Evolutionary conservation across 495 filamentous ascomycete species (phyloP).

Genomic region (Schizothecium vesticola): DNA sequence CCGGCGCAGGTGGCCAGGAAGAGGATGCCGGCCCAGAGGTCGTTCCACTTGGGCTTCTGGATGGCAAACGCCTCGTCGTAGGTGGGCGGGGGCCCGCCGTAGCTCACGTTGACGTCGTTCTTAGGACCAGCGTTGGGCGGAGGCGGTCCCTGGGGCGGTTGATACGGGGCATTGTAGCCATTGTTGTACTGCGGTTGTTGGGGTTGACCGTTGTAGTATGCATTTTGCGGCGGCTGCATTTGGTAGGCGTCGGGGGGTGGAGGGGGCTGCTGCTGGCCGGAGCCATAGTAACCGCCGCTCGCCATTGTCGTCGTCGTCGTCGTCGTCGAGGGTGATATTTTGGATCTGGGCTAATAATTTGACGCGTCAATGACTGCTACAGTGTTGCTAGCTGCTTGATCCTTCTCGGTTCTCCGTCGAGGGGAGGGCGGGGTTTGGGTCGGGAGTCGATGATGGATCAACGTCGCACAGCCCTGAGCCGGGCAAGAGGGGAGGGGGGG

Average conservation of each 20-base stretch:
- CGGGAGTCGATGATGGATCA: neutral
- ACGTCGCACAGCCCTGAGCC: neutral
- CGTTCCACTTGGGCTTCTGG: constrained; percentile 79
- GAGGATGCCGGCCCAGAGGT: constrained; percentile 81
- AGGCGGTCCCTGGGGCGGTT: constrained; percentile 16
- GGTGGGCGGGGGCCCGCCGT: constrained; percentile 35
- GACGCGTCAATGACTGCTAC: neutral
- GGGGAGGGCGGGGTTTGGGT: neutral
- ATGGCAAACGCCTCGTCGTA: constrained; percentile 73
- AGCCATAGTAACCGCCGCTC: constrained; percentile 20
- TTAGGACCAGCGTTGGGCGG: neutral
- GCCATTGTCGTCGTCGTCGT: constrained; percentile 13
- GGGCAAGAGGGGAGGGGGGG: neutral
- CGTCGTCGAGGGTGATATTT: neutral
- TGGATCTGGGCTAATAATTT: neutral
- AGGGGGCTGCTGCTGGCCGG: constrained; percentile 14
- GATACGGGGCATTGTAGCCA: neutral
- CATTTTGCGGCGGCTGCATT: constrained; percentile 20
- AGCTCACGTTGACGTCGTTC: constrained; percentile 6
- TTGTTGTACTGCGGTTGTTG: constrained; percentile 12
- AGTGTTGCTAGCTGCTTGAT: neutral
- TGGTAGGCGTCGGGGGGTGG: constrained; percentile 25
- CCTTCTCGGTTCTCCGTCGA: neutral
- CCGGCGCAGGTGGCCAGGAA: constrained; percentile 69
- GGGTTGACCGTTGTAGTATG: constrained; percentile 12